Base-by-base conservation (phyloP, 2,329 filamentous ascomycete species). In the Elsinoe necatrix region DNA sequence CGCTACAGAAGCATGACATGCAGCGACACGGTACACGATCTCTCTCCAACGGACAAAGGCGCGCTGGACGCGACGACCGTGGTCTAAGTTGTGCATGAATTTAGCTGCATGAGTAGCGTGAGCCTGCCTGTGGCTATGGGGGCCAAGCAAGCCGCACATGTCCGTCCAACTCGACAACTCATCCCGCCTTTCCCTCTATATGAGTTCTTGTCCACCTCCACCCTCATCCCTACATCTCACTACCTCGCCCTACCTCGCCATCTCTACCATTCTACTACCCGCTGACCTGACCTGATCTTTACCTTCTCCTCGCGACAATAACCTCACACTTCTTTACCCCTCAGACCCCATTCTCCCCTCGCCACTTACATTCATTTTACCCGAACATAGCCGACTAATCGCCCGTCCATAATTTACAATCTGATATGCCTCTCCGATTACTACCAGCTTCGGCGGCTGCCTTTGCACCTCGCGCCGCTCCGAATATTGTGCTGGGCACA, bases 391-490 rank as follows among this genome's bases (percentile, higher is more conserved):
- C 39, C 39, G 37, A 45, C 16, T 48, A 56, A 56, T 68, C 67
- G 62, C 39, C 58, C 58, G 71, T 65, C 68, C 64, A 64, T 66
- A 27, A 55, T 62, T 68, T 59, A 62, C 52, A 42, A 43, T 56
- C 63, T 61, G 79, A 70, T 70, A 97, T 97, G 93, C 90, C 90
- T 71, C 87, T 90, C 68, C 86, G 93, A 79, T 80, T 98, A 71
- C 79, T 98, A 66, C 93, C 93, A 65, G 92, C 92, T 61, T 97
- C 93, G 67, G 93, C 93, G 64, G 90, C 91, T 61, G 92, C 93
- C 68, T 98, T 97, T 77, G 92, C 92, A 66, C 92, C 92, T 65
- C 83, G 93, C 68, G 89, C 89, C 50, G 90, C 89, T 23, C 92
- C 95, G 72, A 97, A 95, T 71, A 89, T 98, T 64, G 93, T 98